Conservation (phyloP, 163 green algal genomes). For the Scenedesmus sp. region DNA sequence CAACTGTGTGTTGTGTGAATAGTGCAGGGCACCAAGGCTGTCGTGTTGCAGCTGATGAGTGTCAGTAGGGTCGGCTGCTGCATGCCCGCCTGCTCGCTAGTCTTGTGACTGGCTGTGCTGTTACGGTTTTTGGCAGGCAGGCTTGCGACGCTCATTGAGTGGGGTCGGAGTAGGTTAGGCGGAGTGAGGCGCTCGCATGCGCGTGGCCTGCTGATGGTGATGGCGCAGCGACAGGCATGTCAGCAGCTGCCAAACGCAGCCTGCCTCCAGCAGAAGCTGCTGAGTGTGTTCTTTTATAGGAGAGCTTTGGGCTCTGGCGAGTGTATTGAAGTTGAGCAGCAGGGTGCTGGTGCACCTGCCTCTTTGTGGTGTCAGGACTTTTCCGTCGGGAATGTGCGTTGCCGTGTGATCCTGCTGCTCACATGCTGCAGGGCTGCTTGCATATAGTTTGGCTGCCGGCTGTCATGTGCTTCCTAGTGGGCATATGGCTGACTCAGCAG, state of each 20-base stretch:
- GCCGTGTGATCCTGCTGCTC: slow-evolving; percentile 12
- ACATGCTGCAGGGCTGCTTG: slow-evolving; percentile 8
- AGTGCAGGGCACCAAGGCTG: not conserved
- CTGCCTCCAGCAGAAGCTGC: not conserved
- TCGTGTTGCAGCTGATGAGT: not conserved
- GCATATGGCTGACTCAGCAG: not conserved
- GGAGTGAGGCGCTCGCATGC: not conserved
- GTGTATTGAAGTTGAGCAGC: not conserved
- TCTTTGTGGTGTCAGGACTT: slow-evolving; percentile 6
- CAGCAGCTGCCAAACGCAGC: not conserved
- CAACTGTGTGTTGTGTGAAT: not conserved
- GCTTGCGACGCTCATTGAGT: not conserved
- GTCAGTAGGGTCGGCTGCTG: not conserved
- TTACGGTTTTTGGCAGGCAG: not conserved
- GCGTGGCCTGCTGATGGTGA: not conserved
- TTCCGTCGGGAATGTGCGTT: not conserved
- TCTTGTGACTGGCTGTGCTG: slow-evolving; percentile 1
- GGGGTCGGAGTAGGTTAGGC: not conserved
- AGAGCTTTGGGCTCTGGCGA: not conserved
- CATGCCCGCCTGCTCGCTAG: not conserved
- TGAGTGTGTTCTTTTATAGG: not conserved
- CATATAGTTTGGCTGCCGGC: slow-evolving; percentile 2
- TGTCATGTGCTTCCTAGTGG: not conserved
- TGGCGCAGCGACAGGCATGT: not conserved
- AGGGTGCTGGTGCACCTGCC: slow-evolving; percentile 22